phyloP scores from a whole-genome alignment of 768 basidiomycete species.

The Leccinellum albellum region DNA sequence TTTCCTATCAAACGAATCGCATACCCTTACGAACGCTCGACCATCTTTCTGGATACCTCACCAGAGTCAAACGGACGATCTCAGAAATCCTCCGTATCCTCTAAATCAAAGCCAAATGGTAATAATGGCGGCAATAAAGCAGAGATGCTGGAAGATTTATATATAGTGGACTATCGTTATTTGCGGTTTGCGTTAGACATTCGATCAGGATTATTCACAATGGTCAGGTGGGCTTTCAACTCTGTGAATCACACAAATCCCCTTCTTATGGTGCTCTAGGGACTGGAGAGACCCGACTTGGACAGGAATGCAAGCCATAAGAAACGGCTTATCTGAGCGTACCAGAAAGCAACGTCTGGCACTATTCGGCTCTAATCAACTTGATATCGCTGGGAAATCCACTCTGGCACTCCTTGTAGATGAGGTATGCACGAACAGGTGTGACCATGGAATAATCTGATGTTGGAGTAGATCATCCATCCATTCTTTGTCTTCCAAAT shows the following conservation, averaged over 20 bases:
- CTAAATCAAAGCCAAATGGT: conserved; percentile 32
- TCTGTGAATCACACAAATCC: neutral
- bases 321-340: conserved; percentile 54
- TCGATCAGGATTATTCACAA: conserved; percentile 73
- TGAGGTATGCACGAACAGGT: conserved; percentile 57
- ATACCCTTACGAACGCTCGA: conserved; percentile 77
- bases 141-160: conserved; percentile 48
- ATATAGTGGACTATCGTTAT: conserved; percentile 87
- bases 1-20: conserved; percentile 63
- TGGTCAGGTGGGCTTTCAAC: conserved; percentile 59
- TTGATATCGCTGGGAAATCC: conserved; percentile 89
- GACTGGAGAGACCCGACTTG: conserved; percentile 88
- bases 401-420: conserved; percentile 75
- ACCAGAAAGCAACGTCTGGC: conserved; percentile 61
- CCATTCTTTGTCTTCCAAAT: conserved; percentile 99
- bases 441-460: conserved; percentile 1
- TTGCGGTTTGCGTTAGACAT: conserved; percentile 87
- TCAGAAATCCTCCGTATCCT: conserved; percentile 19
- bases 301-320: conserved; percentile 58
- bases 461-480: conserved; percentile 67
- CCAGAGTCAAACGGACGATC: conserved; percentile 28
- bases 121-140: conserved; percentile 28
- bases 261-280: conserved; percentile 37
- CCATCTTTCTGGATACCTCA: conserved; percentile 60
- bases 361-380: conserved; percentile 81